phyloP scores from a whole-genome alignment of 306 rosid genomes.

The Vicia faba region DNA sequence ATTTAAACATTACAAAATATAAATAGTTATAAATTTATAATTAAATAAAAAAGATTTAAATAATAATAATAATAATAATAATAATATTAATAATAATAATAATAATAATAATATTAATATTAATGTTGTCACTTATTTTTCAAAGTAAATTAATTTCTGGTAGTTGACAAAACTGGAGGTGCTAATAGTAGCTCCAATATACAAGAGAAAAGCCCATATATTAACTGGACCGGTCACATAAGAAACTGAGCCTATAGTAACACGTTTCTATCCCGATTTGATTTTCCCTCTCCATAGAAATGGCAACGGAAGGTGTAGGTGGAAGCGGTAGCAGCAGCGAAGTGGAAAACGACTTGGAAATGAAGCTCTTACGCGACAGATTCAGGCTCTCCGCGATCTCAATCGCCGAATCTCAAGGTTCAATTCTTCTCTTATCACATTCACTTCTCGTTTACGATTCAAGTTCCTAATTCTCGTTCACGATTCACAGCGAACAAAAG shows the following conservation, averaged over 20 bases:
- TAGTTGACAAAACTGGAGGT: neutral
- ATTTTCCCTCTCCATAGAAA: constrained; percentile 29
- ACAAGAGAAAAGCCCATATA: neutral
- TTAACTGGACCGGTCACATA: neutral
- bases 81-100: too few relatives aligned
- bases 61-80: too few relatives aligned
- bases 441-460: neutral
- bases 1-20: too few relatives aligned
- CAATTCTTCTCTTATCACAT: neutral
- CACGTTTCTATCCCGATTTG: neutral
- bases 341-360: constrained; percentile 46
- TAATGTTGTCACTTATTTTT: too few relatives aligned
- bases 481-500: constrained; percentile 44
- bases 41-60: too few relatives aligned
- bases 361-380: constrained; percentile 65
- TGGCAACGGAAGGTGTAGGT: constrained; percentile 32
- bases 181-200: neutral
- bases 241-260: neutral
- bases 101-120: too few relatives aligned
- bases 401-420: constrained; percentile 74
- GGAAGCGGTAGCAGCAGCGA: constrained; percentile 32
- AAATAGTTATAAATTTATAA: too few relatives aligned
- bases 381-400: constrained; percentile 76
- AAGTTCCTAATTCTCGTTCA: constrained; percentile 9
- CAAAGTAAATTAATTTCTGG: neutral